These are phyloP conservation scores for Xylogone sp. DNA, from an alignment of 2,329 filamentous ascomycete genomes.

Conservation along the genomic window DNA sequence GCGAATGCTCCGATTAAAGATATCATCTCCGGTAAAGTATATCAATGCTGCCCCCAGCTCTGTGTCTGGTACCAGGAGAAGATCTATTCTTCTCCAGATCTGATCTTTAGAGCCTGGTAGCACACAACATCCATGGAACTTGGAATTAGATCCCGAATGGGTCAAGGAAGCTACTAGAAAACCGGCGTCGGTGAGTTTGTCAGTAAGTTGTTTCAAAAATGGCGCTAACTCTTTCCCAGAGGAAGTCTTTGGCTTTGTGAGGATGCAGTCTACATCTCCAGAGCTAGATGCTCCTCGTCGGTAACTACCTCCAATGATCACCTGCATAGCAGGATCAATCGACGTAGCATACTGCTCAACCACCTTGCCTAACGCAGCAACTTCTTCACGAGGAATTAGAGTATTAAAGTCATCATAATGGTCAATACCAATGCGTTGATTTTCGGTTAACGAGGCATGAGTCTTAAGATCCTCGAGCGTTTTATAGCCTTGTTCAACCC, in stretches of 20 bases:
- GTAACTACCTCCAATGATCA: constrained; percentile 81
- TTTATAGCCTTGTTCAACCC: constrained; percentile 71
- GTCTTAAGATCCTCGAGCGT: constrained; percentile 67
- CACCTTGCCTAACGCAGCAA: constrained; percentile 62
- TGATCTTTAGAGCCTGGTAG: constrained; percentile 49
- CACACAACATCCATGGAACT: constrained; percentile 85
- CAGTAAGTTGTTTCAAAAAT: constrained; percentile 62
- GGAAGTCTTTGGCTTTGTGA: constrained; percentile 63
- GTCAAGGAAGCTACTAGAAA: constrained; percentile 73
- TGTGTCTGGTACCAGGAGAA: constrained; percentile 74
- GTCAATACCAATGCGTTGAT: constrained; percentile 73
- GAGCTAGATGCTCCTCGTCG: constrained; percentile 71
- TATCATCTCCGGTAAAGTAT: constrained; percentile 96
- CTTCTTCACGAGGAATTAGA: constrained; percentile 74
- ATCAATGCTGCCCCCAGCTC: constrained; percentile 82
- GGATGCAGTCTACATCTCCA: constrained; percentile 80
- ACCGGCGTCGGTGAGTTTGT: constrained; percentile 49
- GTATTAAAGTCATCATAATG: constrained; percentile 76
- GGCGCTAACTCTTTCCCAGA: constrained; percentile 53
- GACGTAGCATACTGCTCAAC: constrained; percentile 55
- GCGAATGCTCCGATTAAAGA: constrained; percentile 86
- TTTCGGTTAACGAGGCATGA: constrained; percentile 60
- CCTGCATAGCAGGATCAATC: constrained; percentile 61
- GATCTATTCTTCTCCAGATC: constrained; percentile 77
- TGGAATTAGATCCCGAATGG: constrained; percentile 49